A percentile compares a stretch with the other conserved stretches of the same genome.
These are phyloP conservation scores for Conringia planisiliqua DNA, from an alignment of 345 rosid genomes.

Conservation along the genomic window DNA sequence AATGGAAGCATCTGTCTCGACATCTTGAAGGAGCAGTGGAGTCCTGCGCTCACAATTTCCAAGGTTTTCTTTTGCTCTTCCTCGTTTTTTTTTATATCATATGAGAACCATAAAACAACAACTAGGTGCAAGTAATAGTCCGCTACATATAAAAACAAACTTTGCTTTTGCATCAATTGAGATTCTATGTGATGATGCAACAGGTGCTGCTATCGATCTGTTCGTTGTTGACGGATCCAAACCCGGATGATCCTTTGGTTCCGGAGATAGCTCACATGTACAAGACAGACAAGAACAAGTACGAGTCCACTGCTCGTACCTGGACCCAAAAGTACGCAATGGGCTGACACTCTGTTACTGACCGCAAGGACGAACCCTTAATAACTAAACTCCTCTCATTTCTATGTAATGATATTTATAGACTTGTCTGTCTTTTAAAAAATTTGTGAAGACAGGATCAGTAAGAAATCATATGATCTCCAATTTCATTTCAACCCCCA, in stretches of 20 bases:
- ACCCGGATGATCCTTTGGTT: slow-evolving; percentile 95
- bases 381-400: slow-evolving; percentile 23
- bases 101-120: neutral
- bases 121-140: neutral
- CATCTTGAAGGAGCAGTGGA: slow-evolving; percentile 98
- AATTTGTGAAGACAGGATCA: slow-evolving; percentile 21
- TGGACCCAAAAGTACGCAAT: slow-evolving; percentile 99
- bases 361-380: slow-evolving; percentile 14
- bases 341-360: slow-evolving; percentile 46
- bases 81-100: neutral
- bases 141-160: neutral
- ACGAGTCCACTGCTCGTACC: slow-evolving; percentile 94
- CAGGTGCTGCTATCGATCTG: slow-evolving; percentile 94
- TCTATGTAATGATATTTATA: slow-evolving; percentile 35
- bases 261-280: slow-evolving; percentile 98
- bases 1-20: slow-evolving; percentile 96
- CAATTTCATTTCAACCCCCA: slow-evolving; percentile 1
- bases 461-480: slow-evolving; percentile 20
- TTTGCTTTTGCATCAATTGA: neutral
- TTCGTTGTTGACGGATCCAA: slow-evolving; percentile 92
- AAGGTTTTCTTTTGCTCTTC: slow-evolving; percentile 47
- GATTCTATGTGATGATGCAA: neutral
- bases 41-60: slow-evolving; percentile 92
- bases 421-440: slow-evolving; percentile 22
- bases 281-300: slow-evolving; percentile 90